These are phyloP conservation scores for Sabuloglossum arenarium DNA, from an alignment of 495 filamentous ascomycete species.

Conservation along the genomic window DNA sequence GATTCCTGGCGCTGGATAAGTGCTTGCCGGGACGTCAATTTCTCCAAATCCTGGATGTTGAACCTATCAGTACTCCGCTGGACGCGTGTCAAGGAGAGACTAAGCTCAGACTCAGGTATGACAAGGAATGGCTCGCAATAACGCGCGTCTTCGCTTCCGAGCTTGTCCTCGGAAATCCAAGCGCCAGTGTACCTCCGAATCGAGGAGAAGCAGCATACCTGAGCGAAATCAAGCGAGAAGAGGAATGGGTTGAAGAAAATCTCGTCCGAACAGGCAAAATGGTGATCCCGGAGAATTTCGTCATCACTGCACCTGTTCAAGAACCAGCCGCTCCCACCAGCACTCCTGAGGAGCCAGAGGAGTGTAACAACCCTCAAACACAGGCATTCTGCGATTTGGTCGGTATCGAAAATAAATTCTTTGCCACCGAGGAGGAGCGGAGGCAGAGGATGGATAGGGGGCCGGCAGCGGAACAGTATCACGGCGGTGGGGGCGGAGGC, in stretches of 20 bases:
- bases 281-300: constrained; percentile 54
- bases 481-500: constrained; percentile 10
- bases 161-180: constrained; percentile 35
- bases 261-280: constrained; percentile 37
- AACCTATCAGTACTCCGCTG: constrained; percentile 16
- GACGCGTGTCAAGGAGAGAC: neutral
- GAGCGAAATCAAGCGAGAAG: constrained; percentile 37
- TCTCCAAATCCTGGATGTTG: constrained; percentile 50
- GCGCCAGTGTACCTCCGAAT: constrained; percentile 24
- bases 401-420: constrained; percentile 57
- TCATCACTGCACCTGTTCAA: constrained; percentile 50
- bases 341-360: constrained; percentile 31
- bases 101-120: constrained; percentile 42
- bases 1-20: constrained; percentile 84
- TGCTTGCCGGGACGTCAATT: constrained; percentile 59
- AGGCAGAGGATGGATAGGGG: constrained; percentile 25
- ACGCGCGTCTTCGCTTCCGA: constrained; percentile 52
- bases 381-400: constrained; percentile 53
- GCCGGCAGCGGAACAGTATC: constrained; percentile 14
- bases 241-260: constrained; percentile 58
- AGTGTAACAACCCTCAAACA: constrained; percentile 75
- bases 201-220: constrained; percentile 44
- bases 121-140: constrained; percentile 90
- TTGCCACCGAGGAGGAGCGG: constrained; percentile 45
- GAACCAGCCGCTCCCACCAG: constrained; percentile 20